Evolutionary conservation across 345 rosid genomes (phyloP).

Genomic region (Kernera saxatilis): DNA sequence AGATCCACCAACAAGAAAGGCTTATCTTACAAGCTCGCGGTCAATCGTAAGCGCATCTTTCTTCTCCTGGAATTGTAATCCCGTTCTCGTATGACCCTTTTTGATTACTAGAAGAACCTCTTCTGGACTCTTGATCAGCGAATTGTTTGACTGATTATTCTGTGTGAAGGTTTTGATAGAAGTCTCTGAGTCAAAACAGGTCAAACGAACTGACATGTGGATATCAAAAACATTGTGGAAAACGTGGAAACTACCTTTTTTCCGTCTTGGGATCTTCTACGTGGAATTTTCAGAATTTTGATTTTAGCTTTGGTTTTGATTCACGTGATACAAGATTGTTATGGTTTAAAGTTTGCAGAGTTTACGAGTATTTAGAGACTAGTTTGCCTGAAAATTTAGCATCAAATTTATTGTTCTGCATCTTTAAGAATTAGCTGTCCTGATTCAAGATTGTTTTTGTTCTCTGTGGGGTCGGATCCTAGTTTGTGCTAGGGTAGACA

Average conservation of each 20-base stretch:
- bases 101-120: not conserved
- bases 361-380: not conserved
- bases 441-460: constrained; percentile 2
- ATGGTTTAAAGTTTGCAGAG: not conserved
- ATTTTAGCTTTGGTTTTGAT: not conserved
- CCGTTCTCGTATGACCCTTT: not conserved
- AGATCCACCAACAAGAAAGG: constrained; percentile 66
- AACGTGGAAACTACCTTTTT: not conserved
- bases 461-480: not conserved
- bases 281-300: not conserved
- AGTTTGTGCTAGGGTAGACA: not conserved
- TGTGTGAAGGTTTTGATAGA: not conserved
- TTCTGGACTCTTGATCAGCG: too few relatives aligned
- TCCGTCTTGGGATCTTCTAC: not conserved
- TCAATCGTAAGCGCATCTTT: constrained; percentile 52
- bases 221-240: not conserved
- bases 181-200: not conserved
- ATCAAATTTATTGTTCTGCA: not conserved
- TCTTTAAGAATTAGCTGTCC: not conserved
- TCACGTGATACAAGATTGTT: constrained; percentile 19
- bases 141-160: not conserved
- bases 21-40: constrained; percentile 58
- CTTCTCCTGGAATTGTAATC: not conserved
- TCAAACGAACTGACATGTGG: not conserved
- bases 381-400: not conserved